Evolutionary conservation across 768 basidiomycete species (phyloP).

Genomic region (Podaxis sp.): DNA sequence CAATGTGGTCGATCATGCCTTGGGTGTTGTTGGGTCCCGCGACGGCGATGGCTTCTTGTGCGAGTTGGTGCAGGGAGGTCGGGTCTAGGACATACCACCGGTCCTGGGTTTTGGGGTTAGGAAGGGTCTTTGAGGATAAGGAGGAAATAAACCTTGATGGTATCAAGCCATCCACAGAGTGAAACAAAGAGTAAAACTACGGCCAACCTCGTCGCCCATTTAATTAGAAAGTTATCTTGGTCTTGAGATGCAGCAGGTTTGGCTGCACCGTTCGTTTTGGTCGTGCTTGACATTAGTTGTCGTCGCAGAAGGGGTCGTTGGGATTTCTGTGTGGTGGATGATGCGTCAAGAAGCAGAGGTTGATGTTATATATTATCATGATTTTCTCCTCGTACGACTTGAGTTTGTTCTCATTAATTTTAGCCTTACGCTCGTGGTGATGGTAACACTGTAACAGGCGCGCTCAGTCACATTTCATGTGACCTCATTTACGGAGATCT

Average conservation of each 20-base stretch:
- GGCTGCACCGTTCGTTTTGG: constrained; percentile 13
- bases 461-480: neutral
- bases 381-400: constrained; percentile 10
- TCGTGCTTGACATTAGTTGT: neutral
- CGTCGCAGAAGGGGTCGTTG: neutral
- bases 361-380: neutral
- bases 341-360: neutral
- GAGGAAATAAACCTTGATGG: constrained; percentile 53
- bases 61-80: constrained; percentile 65
- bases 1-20: constrained; percentile 79
- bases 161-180: constrained; percentile 53
- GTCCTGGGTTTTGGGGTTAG: constrained; percentile 44
- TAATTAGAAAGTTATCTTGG: constrained; percentile 22
- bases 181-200: constrained; percentile 35
- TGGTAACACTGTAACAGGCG: neutral
- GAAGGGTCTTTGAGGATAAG: neutral
- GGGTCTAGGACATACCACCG: constrained; percentile 90
- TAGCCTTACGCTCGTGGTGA: neutral
- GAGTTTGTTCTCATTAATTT: neutral
- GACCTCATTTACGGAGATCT: neutral
- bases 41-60: constrained; percentile 65
- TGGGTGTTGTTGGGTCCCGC: constrained; percentile 61
- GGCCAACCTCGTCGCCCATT: constrained; percentile 38
- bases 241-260: constrained; percentile 5
- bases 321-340: too few relatives aligned